Base-by-base conservation (phyloP, 352 stramenopile genomes). In the Thraustochytrium sp. region DNA sequence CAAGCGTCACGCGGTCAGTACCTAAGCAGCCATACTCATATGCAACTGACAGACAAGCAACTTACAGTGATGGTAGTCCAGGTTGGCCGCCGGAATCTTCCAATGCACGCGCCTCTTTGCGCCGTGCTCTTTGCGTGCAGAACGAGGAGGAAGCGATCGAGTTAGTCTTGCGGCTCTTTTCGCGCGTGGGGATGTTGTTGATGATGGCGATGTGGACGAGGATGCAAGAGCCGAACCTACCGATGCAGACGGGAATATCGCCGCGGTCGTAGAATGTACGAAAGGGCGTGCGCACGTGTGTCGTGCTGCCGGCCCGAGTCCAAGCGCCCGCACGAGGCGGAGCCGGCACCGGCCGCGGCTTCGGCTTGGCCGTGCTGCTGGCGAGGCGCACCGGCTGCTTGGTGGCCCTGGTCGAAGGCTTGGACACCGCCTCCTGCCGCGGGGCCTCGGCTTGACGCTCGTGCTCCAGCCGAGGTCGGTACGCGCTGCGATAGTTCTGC, bases 1-100 rank as follows among this genome's bases (percentile, higher is more conserved):
- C 18, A 92, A 78, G 93, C 92, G 46, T 86, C 63, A 75, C 93
- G 96, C 87, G 96, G 92, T 55, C 96, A 85, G 76, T 90, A 85
- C 29, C 86, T 61, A 31, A 89, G 59, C 37, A 86, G 85, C 40
- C 84, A 87, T n/a, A 80, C 85, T 85, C 86, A 90, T 18, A 55
- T 23, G 49, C 26, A 55, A n/a, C n/a, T n/a, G n/a, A n/a, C n/a
- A n/a, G n/a, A n/a, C n/a, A n/a, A n/a, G n/a, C n/a, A 75, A 84
- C 11, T 87, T 90, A 40, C 82, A 74, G 59, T 84, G 75, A 31
- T 54, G 48, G 42, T 82, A 75, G 63, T 88, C 80, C 16, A 85
- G 49, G 31, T 34, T 31, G 2, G 31, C 61, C 36, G 85, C 44
- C 16, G 36, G 63, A 23, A 53, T 31, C 44, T 86, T 76, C 85